Conservation (phyloP, 352 stramenopile genomes). For the Pythium vanterpoolii region DNA sequence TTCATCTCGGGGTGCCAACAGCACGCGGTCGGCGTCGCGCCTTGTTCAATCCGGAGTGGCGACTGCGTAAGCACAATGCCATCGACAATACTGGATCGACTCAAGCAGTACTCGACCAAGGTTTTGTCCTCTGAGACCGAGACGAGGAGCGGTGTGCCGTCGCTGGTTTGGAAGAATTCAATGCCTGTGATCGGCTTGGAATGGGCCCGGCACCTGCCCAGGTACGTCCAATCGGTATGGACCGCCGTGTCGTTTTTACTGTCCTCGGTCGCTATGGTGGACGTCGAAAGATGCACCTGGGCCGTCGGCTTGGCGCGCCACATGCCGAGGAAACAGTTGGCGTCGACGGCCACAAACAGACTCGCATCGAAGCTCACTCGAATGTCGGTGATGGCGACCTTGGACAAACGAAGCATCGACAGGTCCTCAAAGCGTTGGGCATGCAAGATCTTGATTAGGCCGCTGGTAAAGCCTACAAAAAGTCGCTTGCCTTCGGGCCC, state of each 20-base stretch:
- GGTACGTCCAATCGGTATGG: slow-evolving; percentile 73
- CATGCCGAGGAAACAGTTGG: slow-evolving; percentile 69
- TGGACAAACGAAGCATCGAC: slow-evolving; percentile 57
- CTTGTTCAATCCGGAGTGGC: slow-evolving; percentile 81
- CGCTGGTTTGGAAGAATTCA: slow-evolving; percentile 76
- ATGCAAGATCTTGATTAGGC: slow-evolving; percentile 83
- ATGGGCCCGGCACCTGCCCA: slow-evolving; percentile 77
- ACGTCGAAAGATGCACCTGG: slow-evolving; percentile 20
- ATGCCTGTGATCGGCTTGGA: slow-evolving; percentile 84
- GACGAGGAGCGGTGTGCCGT: slow-evolving; percentile 77
- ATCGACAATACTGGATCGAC: slow-evolving; percentile 75
- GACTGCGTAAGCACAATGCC: slow-evolving; percentile 79
- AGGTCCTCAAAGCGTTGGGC: slow-evolving; percentile 76
- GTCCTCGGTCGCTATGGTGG: neutral
- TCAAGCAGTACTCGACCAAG: slow-evolving; percentile 89
- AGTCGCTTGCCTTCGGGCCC: slow-evolving; percentile 72
- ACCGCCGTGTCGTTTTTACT: neutral
- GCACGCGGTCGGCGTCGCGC: slow-evolving; percentile 79
- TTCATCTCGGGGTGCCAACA: slow-evolving; percentile 88
- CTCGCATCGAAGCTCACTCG: slow-evolving; percentile 65
- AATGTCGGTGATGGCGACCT: slow-evolving; percentile 74
- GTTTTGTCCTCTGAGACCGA: slow-evolving; percentile 85
- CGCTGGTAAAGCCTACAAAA: slow-evolving; percentile 85
- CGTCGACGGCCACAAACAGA: slow-evolving; percentile 80
- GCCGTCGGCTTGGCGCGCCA: slow-evolving; percentile 52